phyloP scores from a whole-genome alignment of 106 monocot genomes.

The Alisma plantagoaquatica region DNA sequence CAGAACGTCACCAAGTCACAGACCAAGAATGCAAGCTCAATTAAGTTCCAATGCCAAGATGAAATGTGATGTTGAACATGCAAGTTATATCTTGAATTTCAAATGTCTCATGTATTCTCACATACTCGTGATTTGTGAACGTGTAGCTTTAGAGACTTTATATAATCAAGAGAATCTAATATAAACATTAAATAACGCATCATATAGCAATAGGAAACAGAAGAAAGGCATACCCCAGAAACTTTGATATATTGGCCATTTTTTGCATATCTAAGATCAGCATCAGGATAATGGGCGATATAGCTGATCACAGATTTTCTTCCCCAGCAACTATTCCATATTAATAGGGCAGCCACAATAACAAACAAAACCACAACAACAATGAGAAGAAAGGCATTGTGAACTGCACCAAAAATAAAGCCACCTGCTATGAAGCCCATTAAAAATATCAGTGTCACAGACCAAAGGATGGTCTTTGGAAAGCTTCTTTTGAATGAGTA shows the following conservation, averaged over 20 bases:
- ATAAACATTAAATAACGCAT: background rate
- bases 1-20: too few species aligned
- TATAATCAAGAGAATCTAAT: too few species aligned
- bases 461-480: slow-evolving; percentile 12
- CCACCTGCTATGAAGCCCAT: slow-evolving; percentile 29
- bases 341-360: slow-evolving; percentile 21
- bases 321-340: slow-evolving; percentile 26
- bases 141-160: too few species aligned
- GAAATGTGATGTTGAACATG: too few species aligned
- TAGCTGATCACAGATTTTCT: slow-evolving; percentile 13
- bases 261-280: slow-evolving; percentile 23
- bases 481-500: slow-evolving; percentile 26
- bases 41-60: too few species aligned
- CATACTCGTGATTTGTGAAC: too few species aligned
- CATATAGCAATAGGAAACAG: background rate
- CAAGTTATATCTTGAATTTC: too few species aligned
- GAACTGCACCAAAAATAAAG: slow-evolving; percentile 26
- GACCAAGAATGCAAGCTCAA: too few species aligned
- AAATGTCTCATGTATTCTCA: too few species aligned
- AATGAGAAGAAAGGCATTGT: slow-evolving; percentile 24
- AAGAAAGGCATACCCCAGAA: slow-evolving; percentile 14
- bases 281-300: slow-evolving; percentile 19
- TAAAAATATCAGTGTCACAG: slow-evolving; percentile 16
- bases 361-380: slow-evolving; percentile 21
- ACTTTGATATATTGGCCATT: slow-evolving; percentile 27